Conservation (phyloP, 495 filamentous ascomycete species). For the Glonium stellatum region DNA sequence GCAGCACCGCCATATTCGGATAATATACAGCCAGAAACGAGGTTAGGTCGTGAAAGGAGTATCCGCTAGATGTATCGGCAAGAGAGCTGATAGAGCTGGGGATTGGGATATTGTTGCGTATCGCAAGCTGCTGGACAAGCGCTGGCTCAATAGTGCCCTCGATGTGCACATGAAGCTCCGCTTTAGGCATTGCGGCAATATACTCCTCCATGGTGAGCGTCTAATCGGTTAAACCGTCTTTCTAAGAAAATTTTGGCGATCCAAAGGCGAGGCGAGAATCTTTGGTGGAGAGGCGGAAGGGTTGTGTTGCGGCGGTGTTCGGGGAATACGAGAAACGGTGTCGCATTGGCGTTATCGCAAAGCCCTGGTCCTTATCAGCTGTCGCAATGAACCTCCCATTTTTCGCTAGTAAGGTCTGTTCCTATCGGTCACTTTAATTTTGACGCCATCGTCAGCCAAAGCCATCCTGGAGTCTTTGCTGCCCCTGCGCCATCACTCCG, state of each 20-base stretch:
- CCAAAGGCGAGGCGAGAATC: no score
- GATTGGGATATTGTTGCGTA: conserved; percentile 5
- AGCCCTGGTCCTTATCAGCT: neutral
- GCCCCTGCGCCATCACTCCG: no score
- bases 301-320: no score
- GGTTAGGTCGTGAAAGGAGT: conserved; percentile 8
- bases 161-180: conserved; percentile 12
- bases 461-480: no score
- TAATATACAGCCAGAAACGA: conserved; percentile 12
- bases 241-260: no score
- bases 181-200: conserved; percentile 9
- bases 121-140: neutral
- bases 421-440: no score
- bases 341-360: neutral
- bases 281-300: no score
- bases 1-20: conserved; percentile 5
- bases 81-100: conserved; percentile 2
- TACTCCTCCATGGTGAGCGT: neutral
- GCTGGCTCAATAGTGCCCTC: conserved; percentile 12
- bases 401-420: neutral
- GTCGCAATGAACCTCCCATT: neutral
- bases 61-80: neutral
- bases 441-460: no score
- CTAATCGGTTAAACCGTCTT: neutral
- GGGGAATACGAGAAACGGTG: neutral